phyloP scores from a whole-genome alignment of 129 eudicot genomes.

The Helichrysum umbraculigerum region DNA sequence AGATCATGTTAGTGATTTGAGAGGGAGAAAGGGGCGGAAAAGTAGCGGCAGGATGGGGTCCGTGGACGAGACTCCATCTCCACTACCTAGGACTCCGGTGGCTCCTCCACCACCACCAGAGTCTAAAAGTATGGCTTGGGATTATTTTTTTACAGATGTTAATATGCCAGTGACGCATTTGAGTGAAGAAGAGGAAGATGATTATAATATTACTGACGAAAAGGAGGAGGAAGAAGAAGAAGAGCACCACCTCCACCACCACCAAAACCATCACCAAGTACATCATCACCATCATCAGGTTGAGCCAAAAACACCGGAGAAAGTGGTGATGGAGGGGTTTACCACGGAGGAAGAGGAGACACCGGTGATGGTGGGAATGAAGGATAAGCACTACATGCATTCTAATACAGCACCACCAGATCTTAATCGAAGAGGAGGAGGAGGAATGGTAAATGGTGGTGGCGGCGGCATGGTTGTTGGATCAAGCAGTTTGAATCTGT shows the following conservation, averaged over 20 bases:
- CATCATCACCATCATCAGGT: conserved; percentile 39
- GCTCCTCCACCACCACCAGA: conserved; percentile 65
- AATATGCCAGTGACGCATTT: conserved; percentile 42
- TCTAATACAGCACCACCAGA: conserved; percentile 85
- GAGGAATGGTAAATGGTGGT: conserved; percentile 28
- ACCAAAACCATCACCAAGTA: conserved; percentile 13
- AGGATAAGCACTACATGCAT: conserved; percentile 66
- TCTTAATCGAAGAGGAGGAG: conserved; percentile 44
- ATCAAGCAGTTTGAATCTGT: conserved; percentile 53
- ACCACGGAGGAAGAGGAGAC: conserved; percentile 72
- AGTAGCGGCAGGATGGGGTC: conserved; percentile 32
- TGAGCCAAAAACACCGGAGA: conserved; percentile 79
- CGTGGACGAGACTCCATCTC: conserved; percentile 41
- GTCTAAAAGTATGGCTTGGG: conserved; percentile 75
- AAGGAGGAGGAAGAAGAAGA: conserved; percentile 43
- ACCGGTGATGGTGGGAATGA: conserved; percentile 40
- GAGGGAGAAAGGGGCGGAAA: conserved; percentile 48
- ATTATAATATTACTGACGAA: conserved; percentile 46
- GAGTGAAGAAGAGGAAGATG: conserved; percentile 54
- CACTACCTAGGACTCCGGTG: conserved; percentile 41
- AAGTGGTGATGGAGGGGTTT: conserved; percentile 49
- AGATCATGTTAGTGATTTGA: conserved; percentile 29
- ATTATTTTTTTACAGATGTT: conserved; percentile 63
- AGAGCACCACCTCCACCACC: conserved; percentile 30
- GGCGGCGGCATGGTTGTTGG: conserved; percentile 39